Evolutionary conservation across 2,329 filamentous ascomycete genomes (phyloP), one percentile per base, ranked within the genome.

Genomic region (Fusarium sarcochroum): DNA sequence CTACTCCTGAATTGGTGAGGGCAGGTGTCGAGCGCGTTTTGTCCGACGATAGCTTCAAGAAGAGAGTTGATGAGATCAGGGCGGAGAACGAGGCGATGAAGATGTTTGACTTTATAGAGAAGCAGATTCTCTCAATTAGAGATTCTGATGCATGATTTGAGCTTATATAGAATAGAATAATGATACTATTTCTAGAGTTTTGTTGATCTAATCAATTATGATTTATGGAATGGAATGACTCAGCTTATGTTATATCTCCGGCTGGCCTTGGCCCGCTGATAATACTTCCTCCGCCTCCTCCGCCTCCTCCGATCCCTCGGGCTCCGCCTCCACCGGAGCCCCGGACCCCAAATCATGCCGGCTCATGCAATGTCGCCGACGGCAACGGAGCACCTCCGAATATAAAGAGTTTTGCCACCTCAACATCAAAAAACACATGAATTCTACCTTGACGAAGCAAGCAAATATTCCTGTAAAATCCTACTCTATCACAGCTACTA

Each of bases 21-120:
- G 70, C 58, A 5, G 80, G 68, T 0, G 76, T 82, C 17, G 70
- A 78, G 4, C 68, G 67, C 21, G 63, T 82, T 0, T 61, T 83
- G 35, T 47, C 14, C 0, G 70, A 80, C 10, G 41, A 35, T 3
- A 68, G 57, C 21, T 82, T 75, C 61, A 78, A 78, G 64, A 63
- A 59, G 55, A 72, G 76, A 7, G 77, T 76, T 4, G 46, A 72
- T 34, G 69, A 77, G 50, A 66, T 81, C 17, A 71, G 69, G 48
- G 46, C 58, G 32, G 78, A 81, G 66, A 81, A 80, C 47, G 74
- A 78, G 55, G 71, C 55, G 7, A 63, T 80, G 66, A 57, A 68
- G 17, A 45, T 68, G 38, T 69, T 69, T 55, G 70, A 73, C 30
- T 46, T 66, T 25, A 60, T 71, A 4, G 73, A 75, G 51, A 62